Evolutionary conservation across 129 eudicot genomes (phyloP).

Genomic region (Ambrosia trifida): DNA sequence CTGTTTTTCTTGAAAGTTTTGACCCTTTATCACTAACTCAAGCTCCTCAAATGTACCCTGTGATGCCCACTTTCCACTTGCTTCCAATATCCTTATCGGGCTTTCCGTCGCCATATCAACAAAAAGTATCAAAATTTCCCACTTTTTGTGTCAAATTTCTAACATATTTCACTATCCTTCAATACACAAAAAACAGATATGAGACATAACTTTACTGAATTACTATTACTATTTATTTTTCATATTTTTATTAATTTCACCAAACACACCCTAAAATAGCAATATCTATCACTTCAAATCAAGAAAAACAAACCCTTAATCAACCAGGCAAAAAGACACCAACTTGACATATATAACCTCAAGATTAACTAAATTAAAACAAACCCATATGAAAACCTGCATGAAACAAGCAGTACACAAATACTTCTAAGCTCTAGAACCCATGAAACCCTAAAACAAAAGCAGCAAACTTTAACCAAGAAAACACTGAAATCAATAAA

Average conservation of each 20-base stretch:
- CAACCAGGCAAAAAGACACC: constrained; percentile 25
- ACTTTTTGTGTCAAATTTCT: constrained; percentile 14
- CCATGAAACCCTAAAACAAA: constrained; percentile 37
- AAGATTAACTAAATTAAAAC: neutral
- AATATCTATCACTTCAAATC: constrained; percentile 9
- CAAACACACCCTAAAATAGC: constrained; percentile 12
- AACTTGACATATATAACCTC: constrained; percentile 14
- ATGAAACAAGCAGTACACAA: neutral
- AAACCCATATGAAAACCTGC: constrained; percentile 25
- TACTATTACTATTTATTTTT: constrained; percentile 3
- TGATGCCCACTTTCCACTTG: constrained; percentile 53
- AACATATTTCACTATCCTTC: constrained; percentile 4
- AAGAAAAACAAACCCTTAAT: constrained; percentile 28
- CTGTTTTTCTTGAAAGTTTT: constrained; percentile 47
- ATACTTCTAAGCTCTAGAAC: neutral
- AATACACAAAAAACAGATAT: constrained; percentile 19
- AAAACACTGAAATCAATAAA: constrained; percentile 26
- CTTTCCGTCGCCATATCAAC: constrained; percentile 77
- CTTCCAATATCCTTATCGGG: constrained; percentile 60
- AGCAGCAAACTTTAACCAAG: neutral
- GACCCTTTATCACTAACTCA: constrained; percentile 51
- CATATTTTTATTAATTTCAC: neutral
- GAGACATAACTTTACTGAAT: neutral
- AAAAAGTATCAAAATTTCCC: constrained; percentile 10
- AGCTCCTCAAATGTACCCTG: constrained; percentile 55